These are phyloP conservation scores for Coemansia sp. DNA, from an alignment of 192 early-diverging fungal species.

Conservation along the genomic window DNA sequence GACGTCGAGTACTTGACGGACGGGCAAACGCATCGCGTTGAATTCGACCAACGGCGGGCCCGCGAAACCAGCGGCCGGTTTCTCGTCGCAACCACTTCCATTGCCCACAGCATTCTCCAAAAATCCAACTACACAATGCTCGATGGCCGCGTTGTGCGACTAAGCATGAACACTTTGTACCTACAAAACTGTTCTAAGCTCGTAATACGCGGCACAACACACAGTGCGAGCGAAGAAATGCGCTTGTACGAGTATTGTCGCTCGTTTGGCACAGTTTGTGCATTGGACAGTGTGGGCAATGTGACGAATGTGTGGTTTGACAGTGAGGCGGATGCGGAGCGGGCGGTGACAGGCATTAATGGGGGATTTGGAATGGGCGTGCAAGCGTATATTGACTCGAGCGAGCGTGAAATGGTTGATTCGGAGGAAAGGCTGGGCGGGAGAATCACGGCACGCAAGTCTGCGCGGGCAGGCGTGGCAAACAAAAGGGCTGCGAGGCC, in stretches of 20 bases:
- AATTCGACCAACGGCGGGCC: conserved; percentile 1
- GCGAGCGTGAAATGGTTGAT: conserved; percentile 5
- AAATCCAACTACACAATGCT: conserved; percentile 17
- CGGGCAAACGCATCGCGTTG: conserved; percentile 4
- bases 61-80: conserved; percentile 4
- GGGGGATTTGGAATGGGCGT: not conserved
- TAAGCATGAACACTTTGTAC: conserved; percentile 11
- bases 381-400: conserved; percentile 1
- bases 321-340: not conserved
- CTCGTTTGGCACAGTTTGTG: conserved; percentile 22
- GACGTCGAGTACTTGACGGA: conserved; percentile 10
- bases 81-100: conserved; percentile 6
- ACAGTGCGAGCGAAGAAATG: not conserved
- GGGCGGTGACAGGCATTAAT: not conserved
- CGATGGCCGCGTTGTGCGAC: conserved; percentile 9
- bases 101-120: conserved; percentile 10
- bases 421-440: not conserved
- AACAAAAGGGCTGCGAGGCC: not conserved
- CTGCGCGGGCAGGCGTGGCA: not conserved
- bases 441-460: not conserved
- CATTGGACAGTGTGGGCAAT: not conserved
- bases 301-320: conserved; percentile 25
- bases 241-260: conserved; percentile 18
- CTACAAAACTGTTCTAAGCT: conserved; percentile 14
- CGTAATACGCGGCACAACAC: conserved; percentile 3